These are phyloP conservation scores for Aspergillus ostianus DNA, from an alignment of 495 filamentous ascomycete genomes.

Conservation along the genomic window DNA sequence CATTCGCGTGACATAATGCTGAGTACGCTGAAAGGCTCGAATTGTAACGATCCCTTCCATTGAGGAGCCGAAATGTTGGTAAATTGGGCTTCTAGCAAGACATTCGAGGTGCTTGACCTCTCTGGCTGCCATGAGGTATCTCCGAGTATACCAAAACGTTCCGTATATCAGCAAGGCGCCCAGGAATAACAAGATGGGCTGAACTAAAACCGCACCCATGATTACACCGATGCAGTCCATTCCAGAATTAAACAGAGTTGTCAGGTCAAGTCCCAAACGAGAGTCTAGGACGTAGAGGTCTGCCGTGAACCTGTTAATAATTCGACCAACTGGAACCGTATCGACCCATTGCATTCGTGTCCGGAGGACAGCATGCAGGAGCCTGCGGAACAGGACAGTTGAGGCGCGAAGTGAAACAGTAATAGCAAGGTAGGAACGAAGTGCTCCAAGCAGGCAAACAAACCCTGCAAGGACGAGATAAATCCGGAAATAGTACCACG, in stretches of 20 bases:
- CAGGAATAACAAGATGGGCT: constrained; percentile 18
- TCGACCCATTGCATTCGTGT: constrained; percentile 70
- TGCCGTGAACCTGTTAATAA: constrained; percentile 69
- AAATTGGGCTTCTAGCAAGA: constrained; percentile 62
- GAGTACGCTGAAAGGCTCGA: constrained; percentile 59
- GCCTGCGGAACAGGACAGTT: constrained; percentile 53
- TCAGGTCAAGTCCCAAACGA: constrained; percentile 53
- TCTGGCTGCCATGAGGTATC: constrained; percentile 62
- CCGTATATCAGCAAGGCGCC: constrained; percentile 25
- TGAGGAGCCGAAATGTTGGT: constrained; percentile 63
- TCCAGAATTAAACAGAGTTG: constrained; percentile 48
- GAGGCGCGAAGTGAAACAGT: constrained; percentile 55
- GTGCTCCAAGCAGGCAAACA: constrained; percentile 52
- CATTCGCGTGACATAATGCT: constrained; percentile 59
- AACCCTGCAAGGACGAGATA: constrained; percentile 15
- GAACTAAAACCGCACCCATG: constrained; percentile 20
- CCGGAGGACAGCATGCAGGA: constrained; percentile 60
- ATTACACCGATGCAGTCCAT: constrained; percentile 17
- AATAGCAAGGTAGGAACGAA: constrained; percentile 54
- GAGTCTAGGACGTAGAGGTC: constrained; percentile 67
- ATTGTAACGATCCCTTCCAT: constrained; percentile 67
- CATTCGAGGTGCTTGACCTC: constrained; percentile 68
- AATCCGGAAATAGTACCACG: background rate
- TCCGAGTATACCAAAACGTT: constrained; percentile 50
- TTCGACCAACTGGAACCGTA: constrained; percentile 67